Conservation (phyloP, 2,329 filamentous ascomycete species). For the Alternaria arborescens region DNA sequence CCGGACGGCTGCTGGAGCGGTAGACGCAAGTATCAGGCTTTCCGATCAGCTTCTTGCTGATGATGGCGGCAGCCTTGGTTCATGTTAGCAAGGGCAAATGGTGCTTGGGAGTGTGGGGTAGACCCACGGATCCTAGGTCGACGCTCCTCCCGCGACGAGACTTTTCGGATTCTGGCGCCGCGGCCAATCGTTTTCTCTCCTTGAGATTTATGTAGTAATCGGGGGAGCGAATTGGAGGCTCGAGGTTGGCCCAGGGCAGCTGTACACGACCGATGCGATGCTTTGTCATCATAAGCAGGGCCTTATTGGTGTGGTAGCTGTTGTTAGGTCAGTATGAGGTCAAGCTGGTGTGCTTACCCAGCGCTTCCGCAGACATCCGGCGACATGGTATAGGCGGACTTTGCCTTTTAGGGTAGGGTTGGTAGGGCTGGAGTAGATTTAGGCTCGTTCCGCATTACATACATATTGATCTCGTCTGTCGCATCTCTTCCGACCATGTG, state of each 20-base stretch:
- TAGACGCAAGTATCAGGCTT: conserved; percentile 33
- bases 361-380: conserved; percentile 17
- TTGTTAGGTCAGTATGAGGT: conserved; percentile 33
- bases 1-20: conserved; percentile 22
- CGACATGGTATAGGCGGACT: conserved; percentile 6
- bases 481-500: conserved; percentile 70
- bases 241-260: conserved; percentile 66
- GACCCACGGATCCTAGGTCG: conserved; percentile 42
- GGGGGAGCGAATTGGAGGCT: conserved; percentile 66
- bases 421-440: conserved; percentile 2
- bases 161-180: conserved; percentile 12
- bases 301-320: conserved; percentile 66
- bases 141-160: conserved; percentile 33
- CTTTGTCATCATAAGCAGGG: conserved; percentile 65
- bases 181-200: conserved; percentile 20
- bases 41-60: conserved; percentile 37
- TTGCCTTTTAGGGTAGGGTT: conserved; percentile 17
- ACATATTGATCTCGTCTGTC: conserved; percentile 68
- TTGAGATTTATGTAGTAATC: conserved; percentile 48
- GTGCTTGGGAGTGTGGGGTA: conserved; percentile 9
- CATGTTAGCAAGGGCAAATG: conserved; percentile 26
- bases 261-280: conserved; percentile 67
- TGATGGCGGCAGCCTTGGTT: conserved; percentile 35
- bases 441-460: conserved; percentile 37
- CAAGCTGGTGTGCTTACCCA: conserved; percentile 25